Percentiles rank a stretch among this genome's conserved stretches.
phyloP scores from a whole-genome alignment of 495 filamentous ascomycete species.

The Aspergillus steynii region DNA sequence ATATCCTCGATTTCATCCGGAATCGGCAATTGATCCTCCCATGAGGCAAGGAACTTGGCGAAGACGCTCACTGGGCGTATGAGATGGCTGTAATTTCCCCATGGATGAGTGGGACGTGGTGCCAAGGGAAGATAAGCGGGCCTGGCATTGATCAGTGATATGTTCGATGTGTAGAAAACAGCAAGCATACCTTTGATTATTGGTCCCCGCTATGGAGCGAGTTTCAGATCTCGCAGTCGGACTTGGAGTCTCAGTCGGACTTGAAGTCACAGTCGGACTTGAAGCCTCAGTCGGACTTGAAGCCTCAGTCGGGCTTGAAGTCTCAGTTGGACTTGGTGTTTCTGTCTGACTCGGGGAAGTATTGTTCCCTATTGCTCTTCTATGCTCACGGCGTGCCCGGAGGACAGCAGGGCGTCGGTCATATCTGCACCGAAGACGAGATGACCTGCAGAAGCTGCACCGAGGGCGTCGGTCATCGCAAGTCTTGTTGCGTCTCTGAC shows the following conservation, averaged over 20 bases:
- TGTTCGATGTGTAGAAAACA: not conserved
- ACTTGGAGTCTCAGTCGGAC: not conserved
- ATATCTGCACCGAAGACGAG: not conserved
- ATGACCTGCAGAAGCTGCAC: not conserved
- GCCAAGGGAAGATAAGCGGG: too few species aligned
- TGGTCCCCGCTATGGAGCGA: not conserved
- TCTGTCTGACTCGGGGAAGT: not conserved
- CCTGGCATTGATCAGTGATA: not conserved
- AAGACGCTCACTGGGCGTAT: not conserved
- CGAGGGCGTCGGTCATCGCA: not conserved
- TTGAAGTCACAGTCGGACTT: too few species aligned
- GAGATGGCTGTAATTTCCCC: too few species aligned
- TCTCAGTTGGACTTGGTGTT: too few species aligned
- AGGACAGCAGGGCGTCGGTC: not conserved
- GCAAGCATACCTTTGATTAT: not conserved
- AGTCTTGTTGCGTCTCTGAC: not conserved
- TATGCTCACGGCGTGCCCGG: not conserved
- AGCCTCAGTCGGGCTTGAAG: too few species aligned
- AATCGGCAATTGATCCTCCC: not conserved
- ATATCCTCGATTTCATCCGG: not conserved
- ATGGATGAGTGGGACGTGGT: too few species aligned
- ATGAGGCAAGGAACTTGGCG: not conserved
- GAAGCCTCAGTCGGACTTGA: too few species aligned
- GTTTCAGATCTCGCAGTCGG: not conserved
- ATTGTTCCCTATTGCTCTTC: not conserved